Percentiles rank a stretch among this genome's conserved stretches.
phyloP scores from a whole-genome alignment of 495 filamentous ascomycete genomes.

The Neurospora sp. region DNA sequence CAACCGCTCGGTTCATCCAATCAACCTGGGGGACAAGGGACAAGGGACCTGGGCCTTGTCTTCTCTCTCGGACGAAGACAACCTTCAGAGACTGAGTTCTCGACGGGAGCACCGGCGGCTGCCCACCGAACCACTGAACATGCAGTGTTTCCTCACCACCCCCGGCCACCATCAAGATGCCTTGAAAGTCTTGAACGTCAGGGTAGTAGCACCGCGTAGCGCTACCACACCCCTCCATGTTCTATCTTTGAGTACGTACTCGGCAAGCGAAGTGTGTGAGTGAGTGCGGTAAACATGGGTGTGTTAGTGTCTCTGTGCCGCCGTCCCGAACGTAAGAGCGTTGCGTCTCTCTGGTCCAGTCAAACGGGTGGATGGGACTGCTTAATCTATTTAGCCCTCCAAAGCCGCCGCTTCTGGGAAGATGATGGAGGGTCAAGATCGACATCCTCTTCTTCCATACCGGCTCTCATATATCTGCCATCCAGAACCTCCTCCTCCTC shows the following conservation, averaged over 20 bases:
- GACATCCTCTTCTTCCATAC: background rate
- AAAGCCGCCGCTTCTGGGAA: background rate
- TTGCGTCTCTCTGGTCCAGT: background rate
- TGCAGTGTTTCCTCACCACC: background rate
- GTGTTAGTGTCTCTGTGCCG: background rate
- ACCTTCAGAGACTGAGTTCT: background rate
- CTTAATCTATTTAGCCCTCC: background rate
- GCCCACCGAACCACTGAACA: slow-evolving; percentile 7
- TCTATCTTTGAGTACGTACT: slow-evolving; percentile 3
- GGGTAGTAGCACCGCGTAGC: background rate
- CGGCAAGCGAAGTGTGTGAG: slow-evolving; percentile 1
- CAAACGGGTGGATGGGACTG: background rate
- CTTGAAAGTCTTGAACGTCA: background rate
- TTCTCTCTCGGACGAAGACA: background rate
- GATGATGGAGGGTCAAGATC: background rate
- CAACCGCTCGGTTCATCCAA: slow-evolving; percentile 6
- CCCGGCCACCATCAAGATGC: background rate
- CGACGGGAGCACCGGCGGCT: slow-evolving; percentile 10
- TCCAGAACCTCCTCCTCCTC: slow-evolving; percentile 23
- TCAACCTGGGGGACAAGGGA: slow-evolving; percentile 1
- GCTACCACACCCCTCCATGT: slow-evolving; percentile 2
- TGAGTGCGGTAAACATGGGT: background rate
- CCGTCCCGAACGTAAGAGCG: background rate
- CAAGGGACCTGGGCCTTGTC: background rate
- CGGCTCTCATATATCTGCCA: slow-evolving; percentile 3